phyloP scores from a whole-genome alignment of 2,329 filamentous ascomycete species.

The Aspergillus brunneoviolaceus region DNA sequence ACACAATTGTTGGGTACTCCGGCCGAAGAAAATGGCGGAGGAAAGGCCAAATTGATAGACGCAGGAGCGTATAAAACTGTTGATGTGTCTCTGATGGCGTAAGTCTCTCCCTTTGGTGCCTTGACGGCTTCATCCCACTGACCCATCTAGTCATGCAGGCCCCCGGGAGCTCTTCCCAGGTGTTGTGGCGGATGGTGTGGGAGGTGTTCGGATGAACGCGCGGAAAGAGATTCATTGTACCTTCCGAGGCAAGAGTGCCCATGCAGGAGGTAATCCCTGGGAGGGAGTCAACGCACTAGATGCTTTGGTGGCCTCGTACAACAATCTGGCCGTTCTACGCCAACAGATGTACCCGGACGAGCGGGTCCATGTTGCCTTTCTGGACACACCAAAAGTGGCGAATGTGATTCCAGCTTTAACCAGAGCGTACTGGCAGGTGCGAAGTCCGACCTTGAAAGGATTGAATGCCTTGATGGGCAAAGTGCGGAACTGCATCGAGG shows the following conservation, averaged over 20 bases:
- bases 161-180: slow-evolving; percentile 28
- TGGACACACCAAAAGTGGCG: slow-evolving; percentile 53
- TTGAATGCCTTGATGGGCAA: slow-evolving; percentile 33
- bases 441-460: slow-evolving; percentile 45
- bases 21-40: slow-evolving; percentile 41
- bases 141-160: slow-evolving; percentile 24
- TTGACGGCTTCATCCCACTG: neutral
- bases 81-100: slow-evolving; percentile 48
- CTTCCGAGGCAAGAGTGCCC: slow-evolving; percentile 54
- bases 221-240: slow-evolving; percentile 39
- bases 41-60: slow-evolving; percentile 44
- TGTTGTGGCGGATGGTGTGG: slow-evolving; percentile 24
- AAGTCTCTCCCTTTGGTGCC: slow-evolving; percentile 15
- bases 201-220: slow-evolving; percentile 33
- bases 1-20: slow-evolving; percentile 41
- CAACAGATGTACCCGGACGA: slow-evolving; percentile 57
- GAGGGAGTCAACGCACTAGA: slow-evolving; percentile 61
- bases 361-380: slow-evolving; percentile 56
- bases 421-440: slow-evolving; percentile 47
- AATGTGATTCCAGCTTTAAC: slow-evolving; percentile 59
- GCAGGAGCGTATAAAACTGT: slow-evolving; percentile 44
- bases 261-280: slow-evolving; percentile 60
- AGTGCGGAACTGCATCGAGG: slow-evolving; percentile 37
- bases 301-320: slow-evolving; percentile 51
- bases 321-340: slow-evolving; percentile 51